Conservation (phyloP, 495 filamentous ascomycete species). For the Aspergillus incahuasiensis region DNA sequence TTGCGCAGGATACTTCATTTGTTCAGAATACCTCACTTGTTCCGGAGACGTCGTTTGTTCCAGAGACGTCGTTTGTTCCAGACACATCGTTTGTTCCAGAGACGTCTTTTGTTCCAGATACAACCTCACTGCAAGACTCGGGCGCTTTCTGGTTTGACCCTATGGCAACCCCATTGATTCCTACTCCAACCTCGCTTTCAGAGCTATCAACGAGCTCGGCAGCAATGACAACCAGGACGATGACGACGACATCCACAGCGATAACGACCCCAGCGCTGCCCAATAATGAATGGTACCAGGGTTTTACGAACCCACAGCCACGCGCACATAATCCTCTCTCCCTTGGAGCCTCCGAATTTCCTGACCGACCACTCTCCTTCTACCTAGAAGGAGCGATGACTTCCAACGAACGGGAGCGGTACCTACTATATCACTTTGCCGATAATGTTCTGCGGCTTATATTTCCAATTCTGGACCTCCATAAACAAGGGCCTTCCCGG, state of each 20-base stretch:
- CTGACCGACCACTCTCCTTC: not conserved
- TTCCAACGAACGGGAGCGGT: slow-evolving; percentile 50
- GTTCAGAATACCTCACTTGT: not conserved
- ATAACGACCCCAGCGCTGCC: not conserved
- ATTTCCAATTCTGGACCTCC: slow-evolving; percentile 83
- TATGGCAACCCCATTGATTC: not conserved
- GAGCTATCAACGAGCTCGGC: not conserved
- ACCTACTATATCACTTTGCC: slow-evolving; percentile 84
- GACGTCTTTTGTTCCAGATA: not conserved
- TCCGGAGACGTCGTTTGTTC: not conserved
- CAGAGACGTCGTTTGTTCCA: not conserved
- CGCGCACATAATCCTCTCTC: not conserved
- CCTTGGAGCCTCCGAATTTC: not conserved
- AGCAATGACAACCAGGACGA: not conserved
- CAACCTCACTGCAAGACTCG: not conserved
- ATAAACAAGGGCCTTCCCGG: slow-evolving; percentile 67
- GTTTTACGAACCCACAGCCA: not conserved
- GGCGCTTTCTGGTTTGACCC: not conserved
- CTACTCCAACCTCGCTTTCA: not conserved
- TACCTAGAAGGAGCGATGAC: not conserved
- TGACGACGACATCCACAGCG: not conserved
- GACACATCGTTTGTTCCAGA: not conserved
- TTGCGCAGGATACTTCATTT: not conserved
- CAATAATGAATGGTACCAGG: slow-evolving; percentile 4
- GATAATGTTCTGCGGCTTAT: slow-evolving; percentile 77